Conservation (phyloP, 768 basidiomycete genomes). For the Daedalea quercina region DNA sequence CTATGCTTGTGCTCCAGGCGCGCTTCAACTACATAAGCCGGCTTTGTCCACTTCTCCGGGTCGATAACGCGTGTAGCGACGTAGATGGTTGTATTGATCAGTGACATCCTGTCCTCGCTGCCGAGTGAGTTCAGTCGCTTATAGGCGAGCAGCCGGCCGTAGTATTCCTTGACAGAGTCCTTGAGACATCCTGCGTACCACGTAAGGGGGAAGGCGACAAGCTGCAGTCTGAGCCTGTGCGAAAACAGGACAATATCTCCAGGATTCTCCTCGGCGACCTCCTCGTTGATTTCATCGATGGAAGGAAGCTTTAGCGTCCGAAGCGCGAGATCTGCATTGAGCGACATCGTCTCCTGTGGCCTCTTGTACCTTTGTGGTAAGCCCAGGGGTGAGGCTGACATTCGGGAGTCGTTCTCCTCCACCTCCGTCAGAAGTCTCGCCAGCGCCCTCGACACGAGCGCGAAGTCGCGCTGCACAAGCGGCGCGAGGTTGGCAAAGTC, state of each 20-base stretch:
- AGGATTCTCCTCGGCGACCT: background rate
- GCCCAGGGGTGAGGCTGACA: background rate
- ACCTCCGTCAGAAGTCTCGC: background rate
- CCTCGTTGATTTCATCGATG: too few species aligned
- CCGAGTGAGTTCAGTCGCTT: background rate
- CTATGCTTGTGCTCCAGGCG: background rate
- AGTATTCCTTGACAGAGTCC: background rate
- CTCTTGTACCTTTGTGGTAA: background rate
- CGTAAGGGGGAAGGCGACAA: background rate
- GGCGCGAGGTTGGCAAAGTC: background rate
- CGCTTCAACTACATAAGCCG: background rate
- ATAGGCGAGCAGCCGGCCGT: background rate
- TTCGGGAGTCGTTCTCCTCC: background rate
- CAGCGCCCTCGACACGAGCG: background rate
- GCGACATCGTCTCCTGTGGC: background rate
- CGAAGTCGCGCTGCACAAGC: background rate
- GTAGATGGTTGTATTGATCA: background rate
- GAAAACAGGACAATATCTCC: background rate
- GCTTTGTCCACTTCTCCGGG: background rate
- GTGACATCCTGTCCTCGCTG: background rate
- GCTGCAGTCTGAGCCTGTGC: background rate
- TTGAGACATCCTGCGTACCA: background rate
- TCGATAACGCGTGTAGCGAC: background rate
- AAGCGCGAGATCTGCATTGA: background rate
- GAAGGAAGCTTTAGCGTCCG: too few species aligned